Evolutionary conservation across 176 grass and related monocot species (phyloP).

Genomic region (Bromus sterilis): DNA sequence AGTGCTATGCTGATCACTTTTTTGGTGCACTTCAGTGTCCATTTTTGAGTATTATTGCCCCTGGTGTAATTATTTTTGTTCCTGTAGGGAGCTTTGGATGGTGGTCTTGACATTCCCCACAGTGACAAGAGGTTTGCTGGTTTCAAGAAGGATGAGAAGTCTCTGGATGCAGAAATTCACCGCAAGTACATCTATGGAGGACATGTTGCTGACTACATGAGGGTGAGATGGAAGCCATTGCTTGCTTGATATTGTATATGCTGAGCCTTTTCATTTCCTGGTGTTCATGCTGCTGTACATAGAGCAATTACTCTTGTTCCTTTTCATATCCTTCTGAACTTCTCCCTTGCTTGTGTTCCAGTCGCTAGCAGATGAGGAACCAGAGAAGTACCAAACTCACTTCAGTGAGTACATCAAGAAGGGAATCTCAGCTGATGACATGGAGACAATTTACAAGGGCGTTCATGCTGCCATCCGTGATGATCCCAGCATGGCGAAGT

Average conservation of each 20-base stretch:
- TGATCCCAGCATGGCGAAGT: conserved; percentile 38
- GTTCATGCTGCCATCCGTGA: conserved; percentile 81
- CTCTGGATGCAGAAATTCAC: conserved; percentile 55
- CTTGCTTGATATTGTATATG: neutral
- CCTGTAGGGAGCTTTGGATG: conserved; percentile 51
- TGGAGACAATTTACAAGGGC: conserved; percentile 84
- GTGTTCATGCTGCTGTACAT: neutral
- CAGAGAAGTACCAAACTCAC: conserved; percentile 72
- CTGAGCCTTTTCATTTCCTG: neutral
- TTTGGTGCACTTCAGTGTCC: neutral
- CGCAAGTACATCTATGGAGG: conserved; percentile 58
- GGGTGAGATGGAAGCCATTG: conserved; percentile 19
- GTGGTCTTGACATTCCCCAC: conserved; percentile 62
- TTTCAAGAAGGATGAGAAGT: conserved; percentile 55
- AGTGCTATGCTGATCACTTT: neutral
- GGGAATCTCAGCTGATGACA: conserved; percentile 53
- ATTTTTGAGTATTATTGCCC: neutral
- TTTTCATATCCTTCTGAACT: neutral
- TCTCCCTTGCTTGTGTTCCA: neutral
- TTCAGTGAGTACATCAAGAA: conserved; percentile 77
- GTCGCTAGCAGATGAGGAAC: conserved; percentile 72
- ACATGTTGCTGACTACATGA: conserved; percentile 58
- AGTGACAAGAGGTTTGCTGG: conserved; percentile 72
- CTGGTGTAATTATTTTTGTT: neutral
- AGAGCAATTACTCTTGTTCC: neutral